Evolutionary conservation across 2,329 filamentous ascomycete genomes (phyloP), one percentile per base, ranked within the genome.

Genomic region (Aaosphaeria pasadenensis): DNA sequence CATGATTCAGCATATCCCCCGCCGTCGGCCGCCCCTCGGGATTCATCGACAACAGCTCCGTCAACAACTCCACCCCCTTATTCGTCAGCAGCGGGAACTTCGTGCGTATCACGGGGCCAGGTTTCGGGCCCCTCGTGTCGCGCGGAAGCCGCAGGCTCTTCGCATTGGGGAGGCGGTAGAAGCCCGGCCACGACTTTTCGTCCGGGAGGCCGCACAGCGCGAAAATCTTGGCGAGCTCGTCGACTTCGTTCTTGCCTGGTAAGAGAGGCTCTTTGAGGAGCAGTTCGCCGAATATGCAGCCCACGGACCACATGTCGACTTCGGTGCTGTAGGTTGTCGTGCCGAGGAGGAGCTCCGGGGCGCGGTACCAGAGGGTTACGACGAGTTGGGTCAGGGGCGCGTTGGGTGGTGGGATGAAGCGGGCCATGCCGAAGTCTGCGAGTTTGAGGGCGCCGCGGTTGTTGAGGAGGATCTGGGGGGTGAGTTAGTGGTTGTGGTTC

Each of bases 401-500:
- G 58, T 89, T 84, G 4, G 57, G 38, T 3, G 65, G 63, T 44
- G 88, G 88, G 47, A 88, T 88, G 73, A 94, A 94, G 30, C 94
- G 83, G 4, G 94, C 92, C 90, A 99, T 96, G 69, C 94, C 94
- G 66, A 99, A 99, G 72, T 99, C 94, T 51, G 94, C 94, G 55
- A 99, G 86, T 72, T 96, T 96, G 71, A 99, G 86, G 68, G 88
- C 86, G 41, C 94, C 94, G 41, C 91, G 88, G 75, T 97, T 97
- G 76, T 90, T 95, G 73, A 99, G 87, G 42, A 99, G 84, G 42
- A 99, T 84, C 64, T 96, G 96, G 88, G 92, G 4, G 91, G 95
- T 40, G 33, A 39, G 33, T 36, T 5, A 38, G 29, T 9, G 45
- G 40, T 39, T 11, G 42, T 41, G 11, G 13, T 7, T 31, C 5